Percentiles rank a stretch among this genome's conserved stretches.
These are phyloP conservation scores for Sarocladiaceae sp. DNA, from an alignment of 2,329 filamentous ascomycete species.

Conservation along the genomic window DNA sequence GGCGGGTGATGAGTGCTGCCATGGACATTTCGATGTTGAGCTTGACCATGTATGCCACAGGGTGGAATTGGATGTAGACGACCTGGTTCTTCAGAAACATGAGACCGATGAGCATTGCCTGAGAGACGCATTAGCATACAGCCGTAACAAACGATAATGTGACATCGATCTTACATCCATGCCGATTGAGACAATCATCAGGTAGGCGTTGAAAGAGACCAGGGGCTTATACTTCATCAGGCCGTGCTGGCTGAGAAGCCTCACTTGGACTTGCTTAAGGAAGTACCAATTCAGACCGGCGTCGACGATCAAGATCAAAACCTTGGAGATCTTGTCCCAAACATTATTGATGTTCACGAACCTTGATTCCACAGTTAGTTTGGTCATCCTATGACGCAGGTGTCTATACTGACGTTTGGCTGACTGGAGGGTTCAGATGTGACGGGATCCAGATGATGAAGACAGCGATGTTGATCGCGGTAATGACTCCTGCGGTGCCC, in stretches of 20 bases:
- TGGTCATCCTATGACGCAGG: too few relatives aligned
- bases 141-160: too few relatives aligned
- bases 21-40: slow-evolving; percentile 52
- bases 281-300: slow-evolving; percentile 50
- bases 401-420: slow-evolving; percentile 28
- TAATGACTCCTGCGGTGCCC: slow-evolving; percentile 39
- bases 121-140: accelerated
- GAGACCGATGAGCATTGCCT: slow-evolving; percentile 27
- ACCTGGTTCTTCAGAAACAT: slow-evolving; percentile 28
- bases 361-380: slow-evolving; percentile 12
- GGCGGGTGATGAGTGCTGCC: slow-evolving; percentile 44
- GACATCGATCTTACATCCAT: slow-evolving; percentile 37
- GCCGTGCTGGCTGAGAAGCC: slow-evolving; percentile 41
- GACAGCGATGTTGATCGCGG: slow-evolving; percentile 47
- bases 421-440: slow-evolving; percentile 32
- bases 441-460: slow-evolving; percentile 50
- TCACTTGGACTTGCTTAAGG: slow-evolving; percentile 38
- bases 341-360: slow-evolving; percentile 40
- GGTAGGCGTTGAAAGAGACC: slow-evolving; percentile 43
- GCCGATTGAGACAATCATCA: slow-evolving; percentile 43
- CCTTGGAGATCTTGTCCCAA: slow-evolving; percentile 51
- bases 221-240: slow-evolving; percentile 47
- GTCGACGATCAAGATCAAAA: slow-evolving; percentile 46
- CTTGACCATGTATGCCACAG: slow-evolving; percentile 49
- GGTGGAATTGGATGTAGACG: slow-evolving; percentile 46